phyloP scores from a whole-genome alignment of 2,329 filamentous ascomycete genomes.

The Botryotinia narcissicola region DNA sequence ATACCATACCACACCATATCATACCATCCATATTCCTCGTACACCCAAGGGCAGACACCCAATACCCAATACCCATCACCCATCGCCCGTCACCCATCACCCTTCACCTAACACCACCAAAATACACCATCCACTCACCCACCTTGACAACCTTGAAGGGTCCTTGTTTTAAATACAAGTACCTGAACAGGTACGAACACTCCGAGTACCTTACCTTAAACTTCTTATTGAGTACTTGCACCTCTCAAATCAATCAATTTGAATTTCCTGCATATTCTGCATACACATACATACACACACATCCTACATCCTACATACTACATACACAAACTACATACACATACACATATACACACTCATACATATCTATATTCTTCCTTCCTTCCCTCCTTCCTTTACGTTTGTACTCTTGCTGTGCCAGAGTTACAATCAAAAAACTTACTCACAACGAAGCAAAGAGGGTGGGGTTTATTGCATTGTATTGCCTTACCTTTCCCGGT shows the following conservation, averaged over 20 bases:
- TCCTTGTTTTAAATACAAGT: not conserved
- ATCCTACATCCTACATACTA: too few species aligned
- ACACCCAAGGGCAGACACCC: not conserved
- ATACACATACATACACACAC: not conserved
- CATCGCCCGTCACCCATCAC: too few species aligned
- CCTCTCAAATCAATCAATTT: not conserved
- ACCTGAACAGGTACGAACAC: not conserved
- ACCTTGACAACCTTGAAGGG: not conserved
- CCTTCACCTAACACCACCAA: not conserved
- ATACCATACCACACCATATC: not conserved
- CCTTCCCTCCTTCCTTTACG: not conserved
- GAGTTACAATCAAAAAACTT: not conserved
- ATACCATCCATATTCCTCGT: not conserved
- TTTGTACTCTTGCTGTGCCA: not conserved
- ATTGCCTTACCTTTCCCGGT: slow-evolving; percentile 3
- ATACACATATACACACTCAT: too few species aligned
- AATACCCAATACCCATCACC: not conserved
- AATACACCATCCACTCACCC: not conserved
- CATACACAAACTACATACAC: not conserved
- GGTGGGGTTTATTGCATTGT: not conserved
- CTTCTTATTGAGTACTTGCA: not conserved
- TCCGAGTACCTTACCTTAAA: not conserved
- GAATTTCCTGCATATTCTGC: not conserved
- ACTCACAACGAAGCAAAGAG: not conserved
- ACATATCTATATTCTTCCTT: not conserved